Percentiles rank a stretch among this genome's conserved stretches.
These are phyloP conservation scores for Hemisphaericaspora nanyangensis DNA, from an alignment of 805 yeast genomes.

Conservation along the genomic window DNA sequence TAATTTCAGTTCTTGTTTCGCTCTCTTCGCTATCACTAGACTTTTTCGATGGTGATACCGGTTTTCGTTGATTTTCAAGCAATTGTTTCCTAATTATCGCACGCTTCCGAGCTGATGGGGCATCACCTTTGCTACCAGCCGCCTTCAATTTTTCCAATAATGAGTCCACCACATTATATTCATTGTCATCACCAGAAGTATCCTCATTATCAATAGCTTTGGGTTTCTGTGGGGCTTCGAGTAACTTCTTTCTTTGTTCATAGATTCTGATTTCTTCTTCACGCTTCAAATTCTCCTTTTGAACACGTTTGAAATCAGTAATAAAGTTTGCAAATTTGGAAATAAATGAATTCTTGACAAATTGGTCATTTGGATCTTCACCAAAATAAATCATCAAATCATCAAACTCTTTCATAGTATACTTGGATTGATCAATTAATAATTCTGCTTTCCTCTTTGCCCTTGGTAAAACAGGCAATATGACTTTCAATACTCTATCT, in stretches of 20 bases:
- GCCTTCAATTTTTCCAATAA: constrained; percentile 82
- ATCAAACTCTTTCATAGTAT: constrained; percentile 50
- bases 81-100: constrained; percentile 70
- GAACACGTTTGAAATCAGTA: constrained; percentile 59
- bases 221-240: constrained; percentile 41
- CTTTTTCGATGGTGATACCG: constrained; percentile 3
- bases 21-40: not conserved
- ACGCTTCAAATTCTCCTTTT: constrained; percentile 57
- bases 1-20: not conserved
- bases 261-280: constrained; percentile 70
- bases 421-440: constrained; percentile 47
- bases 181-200: constrained; percentile 35
- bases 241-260: constrained; percentile 68
- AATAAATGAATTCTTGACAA: constrained; percentile 57
- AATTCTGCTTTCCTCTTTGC: constrained; percentile 52
- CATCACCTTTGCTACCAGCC: constrained; percentile 78
- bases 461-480: constrained; percentile 49
- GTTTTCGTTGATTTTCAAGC: constrained; percentile 28
- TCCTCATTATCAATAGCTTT: not conserved
- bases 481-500: constrained; percentile 55
- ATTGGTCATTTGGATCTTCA: constrained; percentile 56
- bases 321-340: constrained; percentile 58
- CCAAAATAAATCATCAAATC: constrained; percentile 68
- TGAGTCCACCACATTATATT: constrained; percentile 71
- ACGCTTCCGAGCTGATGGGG: constrained; percentile 75